Conservation (phyloP, 2,329 filamentous ascomycete genomes). For the Aspergillus transmontanensis region DNA sequence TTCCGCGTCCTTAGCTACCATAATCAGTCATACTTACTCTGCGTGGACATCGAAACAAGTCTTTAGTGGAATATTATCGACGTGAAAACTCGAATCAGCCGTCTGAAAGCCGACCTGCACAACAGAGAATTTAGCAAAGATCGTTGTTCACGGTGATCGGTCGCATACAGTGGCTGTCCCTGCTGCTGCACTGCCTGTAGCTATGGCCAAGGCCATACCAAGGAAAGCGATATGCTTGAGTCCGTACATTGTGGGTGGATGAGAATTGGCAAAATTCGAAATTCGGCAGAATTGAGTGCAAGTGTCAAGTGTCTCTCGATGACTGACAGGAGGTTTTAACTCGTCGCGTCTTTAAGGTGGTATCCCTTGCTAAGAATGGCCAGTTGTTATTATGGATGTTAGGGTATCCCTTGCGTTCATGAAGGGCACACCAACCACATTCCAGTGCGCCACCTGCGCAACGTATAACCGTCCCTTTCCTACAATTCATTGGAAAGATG, state of each 20-base stretch:
- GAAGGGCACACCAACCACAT: not conserved
- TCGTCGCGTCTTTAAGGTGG: not conserved
- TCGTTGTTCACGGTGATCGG: too few relatives aligned
- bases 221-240: conserved; percentile 5
- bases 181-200: not conserved
- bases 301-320: not conserved
- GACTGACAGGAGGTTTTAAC: not conserved
- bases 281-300: not conserved
- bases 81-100: conserved; percentile 4
- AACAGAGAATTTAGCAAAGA: not conserved
- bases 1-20: too few relatives aligned
- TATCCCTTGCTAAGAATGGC: not conserved
- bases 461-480: not conserved
- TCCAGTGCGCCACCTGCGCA: not conserved
- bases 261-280: too few relatives aligned
- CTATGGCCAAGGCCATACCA: not conserved
- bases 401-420: not conserved
- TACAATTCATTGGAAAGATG: not conserved
- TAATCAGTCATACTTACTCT: conserved; percentile 8
- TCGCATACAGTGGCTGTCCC: conserved; percentile 4
- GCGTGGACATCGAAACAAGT: conserved; percentile 13
- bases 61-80: conserved; percentile 8
- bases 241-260: not conserved
- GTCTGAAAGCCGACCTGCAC: conserved; percentile 20
- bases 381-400: not conserved